Percentiles rank a stretch among this genome's conserved stretches.
These are phyloP conservation scores for Boletellus sp. DNA, from an alignment of 768 basidiomycete genomes.

Conservation along the genomic window DNA sequence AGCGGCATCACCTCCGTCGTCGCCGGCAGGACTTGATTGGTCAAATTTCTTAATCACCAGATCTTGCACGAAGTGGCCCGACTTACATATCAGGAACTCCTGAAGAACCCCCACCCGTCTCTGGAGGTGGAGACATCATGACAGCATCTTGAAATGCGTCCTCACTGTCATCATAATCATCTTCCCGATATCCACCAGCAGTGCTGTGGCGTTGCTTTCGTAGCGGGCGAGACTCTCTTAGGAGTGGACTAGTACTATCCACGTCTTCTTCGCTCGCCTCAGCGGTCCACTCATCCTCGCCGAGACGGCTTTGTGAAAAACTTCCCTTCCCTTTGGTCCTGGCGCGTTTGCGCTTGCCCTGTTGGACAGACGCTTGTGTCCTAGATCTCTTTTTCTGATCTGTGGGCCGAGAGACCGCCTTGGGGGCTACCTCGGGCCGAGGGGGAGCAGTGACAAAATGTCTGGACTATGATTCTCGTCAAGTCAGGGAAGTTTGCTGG, in stretches of 20 bases:
- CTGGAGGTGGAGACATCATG: constrained; percentile 12
- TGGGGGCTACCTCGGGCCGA: constrained; percentile 17
- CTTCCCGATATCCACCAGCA: constrained; percentile 25
- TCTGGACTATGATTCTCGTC: constrained; percentile 34
- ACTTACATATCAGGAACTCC: constrained; percentile 5
- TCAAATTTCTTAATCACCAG: not conserved
- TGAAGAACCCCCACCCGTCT: not conserved
- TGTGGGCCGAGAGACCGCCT: constrained; percentile 3
- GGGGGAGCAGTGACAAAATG: constrained; percentile 35
- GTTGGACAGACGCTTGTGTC: constrained; percentile 6
- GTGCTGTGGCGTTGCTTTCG: constrained; percentile 29
- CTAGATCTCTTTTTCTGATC: constrained; percentile 10
- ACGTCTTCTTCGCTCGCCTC: constrained; percentile 20
- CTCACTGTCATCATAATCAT: constrained; percentile 17
- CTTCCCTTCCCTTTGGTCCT: constrained; percentile 41
- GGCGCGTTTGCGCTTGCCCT: constrained; percentile 28
- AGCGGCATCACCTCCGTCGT: not conserved
- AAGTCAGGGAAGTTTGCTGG: not conserved
- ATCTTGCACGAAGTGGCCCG: not conserved
- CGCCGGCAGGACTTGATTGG: not conserved
- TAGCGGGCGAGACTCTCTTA: constrained; percentile 26
- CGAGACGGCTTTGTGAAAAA: constrained; percentile 23
- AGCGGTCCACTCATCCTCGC: constrained; percentile 21
- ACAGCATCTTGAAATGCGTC: constrained; percentile 9
- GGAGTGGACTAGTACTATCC: constrained; percentile 9